phyloP scores from a whole-genome alignment of 305 asterid species.

The Fraxinus platypoda region DNA sequence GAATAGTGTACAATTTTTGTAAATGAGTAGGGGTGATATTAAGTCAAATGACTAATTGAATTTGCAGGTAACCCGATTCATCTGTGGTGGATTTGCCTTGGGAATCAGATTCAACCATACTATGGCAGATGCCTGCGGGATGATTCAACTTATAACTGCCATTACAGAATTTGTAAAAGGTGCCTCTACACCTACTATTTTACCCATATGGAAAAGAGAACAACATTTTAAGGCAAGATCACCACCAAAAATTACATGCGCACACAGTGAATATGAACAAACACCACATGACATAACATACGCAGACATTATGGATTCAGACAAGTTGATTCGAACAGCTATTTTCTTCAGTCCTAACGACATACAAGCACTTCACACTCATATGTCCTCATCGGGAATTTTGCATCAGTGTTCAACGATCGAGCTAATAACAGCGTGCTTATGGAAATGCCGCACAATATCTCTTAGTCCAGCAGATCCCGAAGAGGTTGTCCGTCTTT shows the following conservation, averaged over 20 bases:
- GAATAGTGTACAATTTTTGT: too few relatives aligned
- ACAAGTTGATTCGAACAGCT: background rate
- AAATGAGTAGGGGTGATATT: too few relatives aligned
- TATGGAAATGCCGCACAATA: constrained; percentile 29
- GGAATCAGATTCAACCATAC: constrained; percentile 9
- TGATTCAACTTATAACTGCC: background rate
- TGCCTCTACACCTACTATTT: background rate
- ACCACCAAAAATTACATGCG: background rate
- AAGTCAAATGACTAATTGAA: too few relatives aligned
- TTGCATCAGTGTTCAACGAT: background rate
- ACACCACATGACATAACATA: background rate
- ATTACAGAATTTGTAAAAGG: background rate
- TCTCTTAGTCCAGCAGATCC: constrained; percentile 6
- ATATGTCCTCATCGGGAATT: background rate
- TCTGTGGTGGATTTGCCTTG: constrained; percentile 7
- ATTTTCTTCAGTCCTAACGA: background rate
- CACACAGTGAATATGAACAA: background rate
- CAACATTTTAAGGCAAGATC: background rate
- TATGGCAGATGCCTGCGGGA: constrained; percentile 1
- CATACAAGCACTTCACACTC: constrained; percentile 6
- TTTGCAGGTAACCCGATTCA: constrained; percentile 18
- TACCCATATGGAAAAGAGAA: constrained; percentile 5
- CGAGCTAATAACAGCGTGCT: constrained; percentile 13
- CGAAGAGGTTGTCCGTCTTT: background rate
- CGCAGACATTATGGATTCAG: background rate